Evolutionary conservation across 345 rosid species (phyloP), one percentile per base, ranked within the genome.

Genomic region (Eutrema heterophyllum): DNA sequence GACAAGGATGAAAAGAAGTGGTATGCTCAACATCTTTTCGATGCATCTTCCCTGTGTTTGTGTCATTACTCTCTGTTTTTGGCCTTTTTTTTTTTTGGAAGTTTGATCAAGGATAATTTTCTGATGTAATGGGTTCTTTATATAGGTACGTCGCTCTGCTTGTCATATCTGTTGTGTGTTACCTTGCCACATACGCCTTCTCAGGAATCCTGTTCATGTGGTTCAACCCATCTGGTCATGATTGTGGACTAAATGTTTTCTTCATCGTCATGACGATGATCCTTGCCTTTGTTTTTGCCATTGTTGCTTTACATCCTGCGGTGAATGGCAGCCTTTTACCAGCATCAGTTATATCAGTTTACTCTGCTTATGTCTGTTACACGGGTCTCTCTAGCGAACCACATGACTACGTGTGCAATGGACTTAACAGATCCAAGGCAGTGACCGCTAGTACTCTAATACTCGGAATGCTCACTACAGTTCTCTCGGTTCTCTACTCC

Each of bases 301-400:
- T 90, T 14, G 66, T 89, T 40, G 97, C 97, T n/a, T 71, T 95
- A 81, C 96, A 89, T 72, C 99, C 99, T 77, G 82, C 85, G 70
- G 99, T 95, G 52, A 95, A 92, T 51, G 99, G 99, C 45, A 95
- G 99, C 81, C 98, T 95, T 64, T 85, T 95, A 83, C 99, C 99
- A 10, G 98, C 99, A 44, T 86, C 98, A 1, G 92, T 95, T 73
- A 83, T 92, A 79, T 87, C 99, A 4, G 81, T 90, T 52, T 95
- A 95, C 57, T 92, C 98, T 82, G 94, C 97, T 57, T 90, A 95
- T 80, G 88, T 95, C 65, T 95, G 99, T 87, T 95, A 78, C 82
- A 95, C 96, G 49, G 99, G 90, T 71, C 99, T 95, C 67, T 87
- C 99, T 21, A 88, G 98, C 53, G 99, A 95, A 83, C 99, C 99